Evolutionary conservation across 306 rosid genomes (phyloP).

Genomic region (Quercus berberidifolia): DNA sequence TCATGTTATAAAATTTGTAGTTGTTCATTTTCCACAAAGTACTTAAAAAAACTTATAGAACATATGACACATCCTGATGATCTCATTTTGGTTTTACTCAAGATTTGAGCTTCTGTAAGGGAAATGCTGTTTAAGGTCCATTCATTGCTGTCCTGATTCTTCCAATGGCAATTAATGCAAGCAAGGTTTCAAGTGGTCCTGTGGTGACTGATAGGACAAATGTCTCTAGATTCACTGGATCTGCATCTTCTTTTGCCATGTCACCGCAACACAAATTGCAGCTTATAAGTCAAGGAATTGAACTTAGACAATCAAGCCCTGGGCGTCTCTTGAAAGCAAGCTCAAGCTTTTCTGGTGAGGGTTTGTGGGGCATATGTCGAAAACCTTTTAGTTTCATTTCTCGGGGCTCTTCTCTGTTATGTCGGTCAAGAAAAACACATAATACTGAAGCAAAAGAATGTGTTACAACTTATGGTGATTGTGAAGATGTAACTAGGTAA

Average conservation of each 20-base stretch:
- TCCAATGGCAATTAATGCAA: conserved; percentile 62
- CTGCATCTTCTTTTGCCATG: conserved; percentile 32
- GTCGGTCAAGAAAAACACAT: conserved; percentile 55
- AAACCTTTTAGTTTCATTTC: conserved; percentile 47
- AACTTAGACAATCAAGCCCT: conserved; percentile 35
- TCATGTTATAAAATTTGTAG: background rate
- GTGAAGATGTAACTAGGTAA: conserved; percentile 55
- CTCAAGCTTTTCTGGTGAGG: conserved; percentile 30
- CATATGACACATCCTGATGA: conserved; percentile 7
- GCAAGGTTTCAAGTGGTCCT: conserved; percentile 63
- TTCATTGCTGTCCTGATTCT: conserved; percentile 29
- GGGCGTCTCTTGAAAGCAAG: conserved; percentile 30
- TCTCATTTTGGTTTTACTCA: conserved; percentile 22
- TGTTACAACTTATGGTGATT: conserved; percentile 49
- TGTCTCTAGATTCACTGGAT: conserved; percentile 41
- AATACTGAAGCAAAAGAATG: conserved; percentile 56
- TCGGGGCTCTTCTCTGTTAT: conserved; percentile 39
- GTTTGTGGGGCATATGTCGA: conserved; percentile 28
- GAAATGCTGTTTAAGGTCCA: conserved; percentile 28
- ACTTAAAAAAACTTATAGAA: background rate
- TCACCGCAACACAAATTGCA: conserved; percentile 46
- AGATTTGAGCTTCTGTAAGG: conserved; percentile 36
- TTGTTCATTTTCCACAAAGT: background rate
- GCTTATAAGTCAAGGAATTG: conserved; percentile 33
- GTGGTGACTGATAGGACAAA: conserved; percentile 41